A percentile compares a stretch with the other conserved stretches of the same genome.
Conservation (phyloP, 306 rosid genomes). For the Vigna angularis region DNA sequence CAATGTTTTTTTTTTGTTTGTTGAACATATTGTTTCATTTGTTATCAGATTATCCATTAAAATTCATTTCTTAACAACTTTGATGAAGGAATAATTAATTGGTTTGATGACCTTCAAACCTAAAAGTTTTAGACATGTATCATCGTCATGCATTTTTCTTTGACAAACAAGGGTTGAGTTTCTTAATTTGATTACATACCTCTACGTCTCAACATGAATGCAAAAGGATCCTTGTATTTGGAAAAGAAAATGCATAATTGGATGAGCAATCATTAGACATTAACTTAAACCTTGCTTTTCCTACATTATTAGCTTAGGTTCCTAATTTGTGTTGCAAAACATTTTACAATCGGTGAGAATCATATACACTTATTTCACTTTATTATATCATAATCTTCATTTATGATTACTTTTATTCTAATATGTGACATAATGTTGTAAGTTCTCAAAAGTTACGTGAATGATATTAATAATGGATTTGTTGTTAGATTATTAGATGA, state of each 20-base stretch:
- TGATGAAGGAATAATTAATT: no score
- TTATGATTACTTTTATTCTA: not conserved
- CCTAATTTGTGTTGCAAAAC: slow-evolving; percentile 38
- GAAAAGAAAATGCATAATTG: slow-evolving; percentile 12
- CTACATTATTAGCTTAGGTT: slow-evolving; percentile 46
- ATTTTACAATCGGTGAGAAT: slow-evolving; percentile 41
- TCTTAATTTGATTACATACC: slow-evolving; percentile 38
- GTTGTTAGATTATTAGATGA: slow-evolving; percentile 42
- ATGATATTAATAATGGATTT: slow-evolving; percentile 44
- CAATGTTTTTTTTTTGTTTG: no score
- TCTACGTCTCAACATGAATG: slow-evolving; percentile 28
- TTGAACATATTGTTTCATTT: no score
- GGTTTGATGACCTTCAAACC: not conserved
- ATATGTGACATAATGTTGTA: not conserved
- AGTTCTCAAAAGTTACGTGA: slow-evolving; percentile 26
- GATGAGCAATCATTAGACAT: slow-evolving; percentile 42
- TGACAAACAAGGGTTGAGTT: slow-evolving; percentile 43
- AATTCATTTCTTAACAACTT: no score
- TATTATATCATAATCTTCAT: no score
- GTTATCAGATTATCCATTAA: no score
- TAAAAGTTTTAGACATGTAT: not conserved
- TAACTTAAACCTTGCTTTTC: slow-evolving; percentile 32
- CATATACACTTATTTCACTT: not conserved
- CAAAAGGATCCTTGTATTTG: slow-evolving; percentile 40
- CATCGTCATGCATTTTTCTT: no score